Base-by-base conservation (phyloP, 441 rosid genomes). In the Biscutella laevigata region DNA sequence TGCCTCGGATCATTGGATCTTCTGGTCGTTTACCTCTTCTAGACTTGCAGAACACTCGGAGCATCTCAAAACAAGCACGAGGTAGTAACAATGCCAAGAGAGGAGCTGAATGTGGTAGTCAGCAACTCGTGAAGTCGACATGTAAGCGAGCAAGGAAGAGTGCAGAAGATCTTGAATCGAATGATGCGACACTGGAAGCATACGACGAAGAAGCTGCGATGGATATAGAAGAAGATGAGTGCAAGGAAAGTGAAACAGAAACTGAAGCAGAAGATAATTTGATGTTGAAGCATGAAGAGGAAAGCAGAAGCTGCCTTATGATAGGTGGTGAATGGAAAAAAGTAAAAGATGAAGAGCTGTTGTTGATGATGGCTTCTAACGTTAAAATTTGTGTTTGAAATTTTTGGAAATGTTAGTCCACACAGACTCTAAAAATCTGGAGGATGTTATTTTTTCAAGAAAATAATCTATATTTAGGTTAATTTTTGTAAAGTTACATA, bases 11-110 rank as follows among this genome's bases (percentile, higher is more conserved):
- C 48, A 70, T 76, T 12, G 86, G 86, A 6, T 77, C 79, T 55
- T 82, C 88, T 4, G 86, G 89, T 24, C 55, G 62, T 35, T 77
- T 86, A 47, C 90, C 97, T 56, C 61, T 65, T 58, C 91, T 88
- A 9, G 84, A 73, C 56, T 36, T 27, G 21, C 28, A 35, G 26
- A 40, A 38, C 2, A 47, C 33, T 16, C 24, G 17, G 1, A 59
- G 40, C 34, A 32, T 20, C 53, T 70, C 61, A 14, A 74, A 75
- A 54, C 62, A 38, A 53, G 49, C 55, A 40, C 54, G 68, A 14
- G 53, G 34, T n/a, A 24, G 9, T 62, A 74, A 68, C 40, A 57
- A 46, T 30, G 44, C 24, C 53, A 78, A 68, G 53, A 66, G 81
- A 63, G 73, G 63, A 66, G 67, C 68, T 6, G 57, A 52, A 32